Evolutionary conservation across 371 early-diverging fungal genomes (phyloP), one percentile per base, ranked within the genome.

Genomic region (Coemansia sp.): DNA sequence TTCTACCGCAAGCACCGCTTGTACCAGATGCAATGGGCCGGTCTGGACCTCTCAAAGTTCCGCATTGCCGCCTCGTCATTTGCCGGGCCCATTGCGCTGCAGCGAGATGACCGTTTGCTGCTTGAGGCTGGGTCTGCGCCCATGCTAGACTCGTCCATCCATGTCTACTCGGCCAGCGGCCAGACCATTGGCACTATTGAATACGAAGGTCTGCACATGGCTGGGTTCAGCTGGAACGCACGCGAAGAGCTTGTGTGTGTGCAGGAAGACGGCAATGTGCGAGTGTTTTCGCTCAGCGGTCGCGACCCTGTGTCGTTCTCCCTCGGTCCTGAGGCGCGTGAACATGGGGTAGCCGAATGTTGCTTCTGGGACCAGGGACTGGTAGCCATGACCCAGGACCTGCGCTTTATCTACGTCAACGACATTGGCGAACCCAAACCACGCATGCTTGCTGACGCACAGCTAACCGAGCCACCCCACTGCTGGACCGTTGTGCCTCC

Each of bases 21-120:
- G 21, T 96, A 96, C 71, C 78, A 88, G n/a, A 84, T 95, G 86
- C 79, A 86, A 60, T 95, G 96, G 97, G 86, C 87, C 29, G 88
- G 89, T 29, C 81, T 93, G 7, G 92, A 95, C 73, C 81, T 97
- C 24, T 86, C 89, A 1, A 90, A 91, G 64, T 92, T 83, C 72
- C 82, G 90, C 68, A 85, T 94, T 45, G 89, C 94, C 0, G 90
- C 88, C 0, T 91, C 95, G 14, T 89, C 91, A 2, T 90, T 86
- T 82, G 97, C 94, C 37, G 97, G 97, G 11, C 97, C 97, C 6
- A 86, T 97, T 90, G 95, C 95, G 14, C 84, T 95, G 81, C 89
- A 94, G 27, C 86, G 95, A 27, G 92, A 93, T 68, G 94, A 94
- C 71, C 83, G 85, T 31, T 90, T 92, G 69, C 83, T 95, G 4